Percentiles rank a stretch among this genome's conserved stretches.
Evolutionary conservation across 345 rosid species (phyloP).

Genomic region (Eucalyptus brandiana): DNA sequence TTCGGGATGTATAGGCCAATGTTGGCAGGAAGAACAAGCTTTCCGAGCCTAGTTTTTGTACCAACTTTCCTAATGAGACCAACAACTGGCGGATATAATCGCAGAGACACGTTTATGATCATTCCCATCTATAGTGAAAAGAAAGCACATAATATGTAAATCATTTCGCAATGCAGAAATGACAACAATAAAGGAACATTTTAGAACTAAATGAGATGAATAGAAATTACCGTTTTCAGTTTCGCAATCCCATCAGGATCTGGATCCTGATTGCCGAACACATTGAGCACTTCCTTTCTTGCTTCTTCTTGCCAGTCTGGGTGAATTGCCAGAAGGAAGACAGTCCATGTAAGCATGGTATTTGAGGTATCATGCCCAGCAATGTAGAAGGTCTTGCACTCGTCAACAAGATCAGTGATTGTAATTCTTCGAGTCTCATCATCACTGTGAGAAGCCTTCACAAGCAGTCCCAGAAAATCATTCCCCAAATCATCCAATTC

Average conservation of each 20-base stretch:
- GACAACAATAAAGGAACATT: neutral
- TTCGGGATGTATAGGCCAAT: neutral
- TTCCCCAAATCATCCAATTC: neutral
- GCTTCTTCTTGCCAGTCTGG: constrained; percentile 31
- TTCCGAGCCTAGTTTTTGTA: constrained; percentile 9
- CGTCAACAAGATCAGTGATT: constrained; percentile 11
- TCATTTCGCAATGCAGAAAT: neutral
- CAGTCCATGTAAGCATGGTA: constrained; percentile 18
- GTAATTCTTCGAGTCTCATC: constrained; percentile 1
- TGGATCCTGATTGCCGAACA: constrained; percentile 1
- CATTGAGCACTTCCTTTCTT: constrained; percentile 10
- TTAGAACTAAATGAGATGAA: neutral
- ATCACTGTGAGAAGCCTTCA: neutral
- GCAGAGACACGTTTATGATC: constrained; percentile 13
- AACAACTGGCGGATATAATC: constrained; percentile 21
- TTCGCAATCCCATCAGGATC: neutral
- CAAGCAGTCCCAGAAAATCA: constrained; percentile 18
- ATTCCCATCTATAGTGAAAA: constrained; percentile 1
- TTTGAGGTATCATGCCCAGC: constrained; percentile 20
- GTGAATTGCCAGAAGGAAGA: constrained; percentile 20
- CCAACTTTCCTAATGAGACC: neutral
- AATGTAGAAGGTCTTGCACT: constrained; percentile 26
- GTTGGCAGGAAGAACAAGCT: constrained; percentile 8
- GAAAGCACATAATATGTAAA: neutral
- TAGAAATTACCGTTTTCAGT: neutral